Evolutionary conservation across 192 early-diverging fungal species (phyloP).

Genomic region (Coemansia sp.): DNA sequence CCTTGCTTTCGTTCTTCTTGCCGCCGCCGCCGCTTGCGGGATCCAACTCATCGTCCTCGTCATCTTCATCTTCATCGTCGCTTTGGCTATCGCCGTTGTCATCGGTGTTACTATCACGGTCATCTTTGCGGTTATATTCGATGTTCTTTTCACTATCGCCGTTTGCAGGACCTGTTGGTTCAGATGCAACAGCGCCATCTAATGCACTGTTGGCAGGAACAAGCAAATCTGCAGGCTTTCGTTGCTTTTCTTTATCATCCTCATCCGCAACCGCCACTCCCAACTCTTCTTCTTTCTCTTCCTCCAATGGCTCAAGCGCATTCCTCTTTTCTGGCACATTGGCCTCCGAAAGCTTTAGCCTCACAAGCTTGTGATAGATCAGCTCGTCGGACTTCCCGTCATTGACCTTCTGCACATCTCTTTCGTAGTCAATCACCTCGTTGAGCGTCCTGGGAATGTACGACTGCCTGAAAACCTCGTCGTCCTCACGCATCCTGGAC

Average conservation of each 20-base stretch:
- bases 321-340: conserved; percentile 17
- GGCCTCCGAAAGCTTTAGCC: conserved; percentile 59
- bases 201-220: neutral
- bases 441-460: conserved; percentile 91
- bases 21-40: conserved; percentile 29
- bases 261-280: neutral
- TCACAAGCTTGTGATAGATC: conserved; percentile 57
- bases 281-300: conserved; percentile 2
- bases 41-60: conserved; percentile 33
- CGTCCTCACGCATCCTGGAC: conserved; percentile 65
- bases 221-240: neutral
- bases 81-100: neutral
- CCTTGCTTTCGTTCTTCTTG: conserved; percentile 84
- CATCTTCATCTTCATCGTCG: conserved; percentile 19
- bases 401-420: conserved; percentile 74
- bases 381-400: conserved; percentile 69
- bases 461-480: conserved; percentile 87
- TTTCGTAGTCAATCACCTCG: conserved; percentile 85
- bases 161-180: neutral
- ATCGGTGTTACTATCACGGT: conserved; percentile 21
- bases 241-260: conserved; percentile 23
- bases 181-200: conserved; percentile 31
- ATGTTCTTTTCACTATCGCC: conserved; percentile 2
- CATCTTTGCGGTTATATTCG: neutral
- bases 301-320: neutral